Conservation (phyloP, 768 basidiomycete species). For the Pulveroboletus sp. region DNA sequence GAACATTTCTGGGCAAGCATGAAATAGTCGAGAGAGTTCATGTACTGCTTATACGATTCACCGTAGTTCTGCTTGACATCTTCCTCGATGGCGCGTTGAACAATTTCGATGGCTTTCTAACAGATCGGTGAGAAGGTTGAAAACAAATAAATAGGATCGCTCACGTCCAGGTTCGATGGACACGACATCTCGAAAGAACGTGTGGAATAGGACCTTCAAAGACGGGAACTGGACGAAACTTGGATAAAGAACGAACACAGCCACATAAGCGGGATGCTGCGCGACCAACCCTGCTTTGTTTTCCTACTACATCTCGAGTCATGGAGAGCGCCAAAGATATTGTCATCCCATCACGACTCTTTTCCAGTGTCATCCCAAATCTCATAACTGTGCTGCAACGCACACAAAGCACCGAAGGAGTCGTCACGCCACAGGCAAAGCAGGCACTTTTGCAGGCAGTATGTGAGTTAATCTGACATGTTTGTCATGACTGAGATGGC, state of each 20-base stretch:
- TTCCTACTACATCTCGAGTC: not conserved
- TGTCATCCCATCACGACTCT: conserved; percentile 42
- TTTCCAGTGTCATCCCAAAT: conserved; percentile 55
- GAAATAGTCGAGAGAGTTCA: conserved; percentile 96
- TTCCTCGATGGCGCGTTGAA: conserved; percentile 88
- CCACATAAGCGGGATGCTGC: conserved; percentile 11
- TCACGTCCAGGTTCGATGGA: conserved; percentile 45
- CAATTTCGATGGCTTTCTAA: conserved; percentile 83
- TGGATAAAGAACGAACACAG: conserved; percentile 9
- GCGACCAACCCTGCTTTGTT: not conserved
- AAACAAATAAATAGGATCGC: conserved; percentile 8
- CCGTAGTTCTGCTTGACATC: conserved; percentile 91
- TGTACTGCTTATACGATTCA: conserved; percentile 92
- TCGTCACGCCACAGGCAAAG: conserved; percentile 52
- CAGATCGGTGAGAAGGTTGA: conserved; percentile 15
- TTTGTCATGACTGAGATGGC: not conserved
- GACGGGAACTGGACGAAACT: not conserved
- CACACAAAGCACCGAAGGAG: conserved; percentile 53
- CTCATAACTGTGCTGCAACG: conserved; percentile 57
- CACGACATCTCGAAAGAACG: conserved; percentile 34
- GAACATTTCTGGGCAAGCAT: conserved; percentile 94
- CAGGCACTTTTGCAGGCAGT: conserved; percentile 67
- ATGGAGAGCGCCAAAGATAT: conserved; percentile 10
- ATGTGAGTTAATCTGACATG: conserved; percentile 5
- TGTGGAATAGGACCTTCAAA: not conserved